Conservation (phyloP, 208 protist genomes). For the Herpetomonas muscarum region DNA sequence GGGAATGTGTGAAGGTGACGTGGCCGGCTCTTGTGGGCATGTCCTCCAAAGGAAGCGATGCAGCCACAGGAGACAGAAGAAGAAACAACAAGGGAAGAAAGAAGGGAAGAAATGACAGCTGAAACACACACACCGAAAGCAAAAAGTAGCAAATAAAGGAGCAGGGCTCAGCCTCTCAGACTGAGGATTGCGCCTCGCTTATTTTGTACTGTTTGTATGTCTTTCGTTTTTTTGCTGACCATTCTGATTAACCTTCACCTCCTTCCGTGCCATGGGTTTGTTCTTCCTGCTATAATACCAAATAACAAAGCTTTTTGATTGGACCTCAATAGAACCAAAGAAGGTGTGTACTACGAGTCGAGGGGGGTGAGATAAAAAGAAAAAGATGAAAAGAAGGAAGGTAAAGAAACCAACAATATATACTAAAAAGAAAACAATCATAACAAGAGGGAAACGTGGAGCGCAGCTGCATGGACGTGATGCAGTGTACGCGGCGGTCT, state of each 20-base stretch:
- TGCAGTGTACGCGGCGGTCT: too few species aligned
- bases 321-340: too few species aligned
- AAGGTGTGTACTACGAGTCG: too few species aligned
- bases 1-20: too few species aligned
- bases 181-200: too few species aligned
- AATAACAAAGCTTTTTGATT: too few species aligned
- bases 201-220: not conserved
- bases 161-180: too few species aligned
- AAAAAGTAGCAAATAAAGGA: slow-evolving; percentile 3
- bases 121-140: slow-evolving; percentile 4
- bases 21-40: too few species aligned
- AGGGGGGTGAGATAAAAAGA: too few species aligned
- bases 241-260: not conserved
- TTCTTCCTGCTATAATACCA: not conserved
- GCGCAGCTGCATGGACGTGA: slow-evolving; percentile 5
- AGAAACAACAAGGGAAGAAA: slow-evolving; percentile 12
- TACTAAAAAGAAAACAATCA: slow-evolving; percentile 9
- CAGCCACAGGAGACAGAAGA: not conserved
- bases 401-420: too few species aligned
- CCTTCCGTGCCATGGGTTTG: too few species aligned
- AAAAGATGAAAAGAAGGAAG: not conserved
- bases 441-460: slow-evolving; percentile 14
- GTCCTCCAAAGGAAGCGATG: too few species aligned
- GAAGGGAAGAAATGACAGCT: not conserved
- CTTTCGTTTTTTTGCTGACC: slow-evolving; percentile 2